Percentiles rank a stretch among this genome's conserved stretches.
phyloP scores from a whole-genome alignment of 2,329 filamentous ascomycete genomes.

The Botrytis deweyae region DNA sequence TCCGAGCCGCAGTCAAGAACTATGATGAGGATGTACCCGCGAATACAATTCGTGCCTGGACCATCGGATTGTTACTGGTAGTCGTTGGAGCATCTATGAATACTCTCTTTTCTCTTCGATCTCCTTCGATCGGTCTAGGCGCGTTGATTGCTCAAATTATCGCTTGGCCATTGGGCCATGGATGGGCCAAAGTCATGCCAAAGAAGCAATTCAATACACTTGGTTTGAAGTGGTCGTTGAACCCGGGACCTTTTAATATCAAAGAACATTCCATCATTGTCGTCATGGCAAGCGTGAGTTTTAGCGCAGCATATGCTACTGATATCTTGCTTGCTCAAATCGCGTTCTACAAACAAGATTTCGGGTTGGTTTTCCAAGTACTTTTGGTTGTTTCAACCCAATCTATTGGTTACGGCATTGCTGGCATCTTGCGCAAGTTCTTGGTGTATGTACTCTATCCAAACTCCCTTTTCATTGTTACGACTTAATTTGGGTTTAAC shows the following conservation, averaged over 20 bases:
- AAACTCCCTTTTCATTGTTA: not conserved
- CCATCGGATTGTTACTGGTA: slow-evolving; percentile 48
- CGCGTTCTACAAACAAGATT: slow-evolving; percentile 71
- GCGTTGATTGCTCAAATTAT: slow-evolving; percentile 29
- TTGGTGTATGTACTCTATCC: slow-evolving; percentile 48
- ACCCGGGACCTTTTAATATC: slow-evolving; percentile 67
- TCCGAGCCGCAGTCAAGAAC: slow-evolving; percentile 58
- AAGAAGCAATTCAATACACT: slow-evolving; percentile 44
- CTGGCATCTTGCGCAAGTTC: slow-evolving; percentile 58
- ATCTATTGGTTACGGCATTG: slow-evolving; percentile 62
- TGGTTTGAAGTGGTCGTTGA: slow-evolving; percentile 57
- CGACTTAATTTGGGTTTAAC: not conserved
- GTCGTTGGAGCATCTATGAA: slow-evolving; percentile 30
- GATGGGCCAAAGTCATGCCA: slow-evolving; percentile 50
- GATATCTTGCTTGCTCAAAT: slow-evolving; percentile 71
- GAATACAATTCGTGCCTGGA: slow-evolving; percentile 66
- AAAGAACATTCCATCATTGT: slow-evolving; percentile 69
- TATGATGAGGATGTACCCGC: slow-evolving; percentile 64
- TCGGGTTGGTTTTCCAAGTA: slow-evolving; percentile 59
- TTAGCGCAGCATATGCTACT: slow-evolving; percentile 52
- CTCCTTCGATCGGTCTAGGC: slow-evolving; percentile 44
- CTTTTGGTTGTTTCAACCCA: slow-evolving; percentile 61
- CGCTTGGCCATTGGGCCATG: slow-evolving; percentile 47
- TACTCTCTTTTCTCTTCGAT: slow-evolving; percentile 30
- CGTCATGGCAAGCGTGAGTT: slow-evolving; percentile 55